These are phyloP conservation scores for Yarrowia galli DNA, from an alignment of 1,139 yeast species.

Conservation along the genomic window DNA sequence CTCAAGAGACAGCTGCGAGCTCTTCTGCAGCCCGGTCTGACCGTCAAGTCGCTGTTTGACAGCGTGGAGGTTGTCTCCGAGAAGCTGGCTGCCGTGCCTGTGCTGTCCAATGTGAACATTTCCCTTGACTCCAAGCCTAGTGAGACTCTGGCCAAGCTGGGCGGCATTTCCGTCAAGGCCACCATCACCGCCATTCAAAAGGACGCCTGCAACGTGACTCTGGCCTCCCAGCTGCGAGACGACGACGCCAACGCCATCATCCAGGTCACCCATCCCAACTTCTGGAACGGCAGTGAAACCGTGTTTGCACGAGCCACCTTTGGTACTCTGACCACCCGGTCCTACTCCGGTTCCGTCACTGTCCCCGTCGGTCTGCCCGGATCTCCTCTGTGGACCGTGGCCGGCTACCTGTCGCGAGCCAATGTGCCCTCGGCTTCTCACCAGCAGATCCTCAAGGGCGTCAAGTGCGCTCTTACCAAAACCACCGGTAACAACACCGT, in stretches of 20 bases:
- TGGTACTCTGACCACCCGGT: slow-evolving; percentile 36
- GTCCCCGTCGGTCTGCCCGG: slow-evolving; percentile 31
- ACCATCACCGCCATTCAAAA: slow-evolving; percentile 28
- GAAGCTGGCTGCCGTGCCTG: slow-evolving; percentile 30
- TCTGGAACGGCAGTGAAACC: slow-evolving; percentile 32
- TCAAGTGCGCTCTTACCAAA: slow-evolving; percentile 27
- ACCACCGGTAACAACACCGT: slow-evolving; percentile 38
- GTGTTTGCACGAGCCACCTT: slow-evolving; percentile 31
- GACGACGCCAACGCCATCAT: slow-evolving; percentile 35
- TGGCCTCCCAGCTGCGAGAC: slow-evolving; percentile 30
- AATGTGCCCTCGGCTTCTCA: slow-evolving; percentile 37
- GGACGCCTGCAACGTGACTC: slow-evolving; percentile 23
- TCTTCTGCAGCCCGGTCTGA: slow-evolving; percentile 33
- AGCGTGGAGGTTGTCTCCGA: slow-evolving; percentile 29
- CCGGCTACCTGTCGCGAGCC: slow-evolving; percentile 29
- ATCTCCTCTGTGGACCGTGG: slow-evolving; percentile 33
- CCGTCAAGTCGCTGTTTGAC: slow-evolving; percentile 37
- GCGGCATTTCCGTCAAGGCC: slow-evolving; percentile 36
- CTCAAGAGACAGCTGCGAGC: slow-evolving; percentile 36
- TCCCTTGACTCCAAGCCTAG: slow-evolving; percentile 29
- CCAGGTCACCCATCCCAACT: slow-evolving; percentile 32
- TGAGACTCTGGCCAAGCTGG: slow-evolving; percentile 36
- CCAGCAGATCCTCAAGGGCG: slow-evolving; percentile 37
- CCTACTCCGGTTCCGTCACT: slow-evolving; percentile 27
- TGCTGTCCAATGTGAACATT: slow-evolving; percentile 30